Percentiles rank a stretch among this genome's conserved stretches.
These are phyloP conservation scores for Talaromyces sp. DNA, from an alignment of 2,329 filamentous ascomycete genomes.

Conservation along the genomic window DNA sequence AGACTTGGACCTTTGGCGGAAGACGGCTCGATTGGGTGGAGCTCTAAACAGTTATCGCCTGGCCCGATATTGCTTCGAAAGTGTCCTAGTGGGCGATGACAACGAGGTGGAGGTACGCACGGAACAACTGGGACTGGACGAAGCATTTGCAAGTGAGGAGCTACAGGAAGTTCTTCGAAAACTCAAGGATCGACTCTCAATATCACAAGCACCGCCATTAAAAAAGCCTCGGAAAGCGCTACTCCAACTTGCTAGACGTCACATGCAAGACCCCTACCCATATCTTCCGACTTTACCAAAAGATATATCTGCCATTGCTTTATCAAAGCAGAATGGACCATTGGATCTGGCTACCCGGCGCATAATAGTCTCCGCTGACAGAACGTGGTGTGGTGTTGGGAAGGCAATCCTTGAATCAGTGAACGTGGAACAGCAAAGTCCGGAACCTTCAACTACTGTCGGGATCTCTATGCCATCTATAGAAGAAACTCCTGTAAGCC, in stretches of 20 bases:
- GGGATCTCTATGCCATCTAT: slow-evolving; percentile 36
- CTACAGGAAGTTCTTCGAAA: slow-evolving; percentile 46
- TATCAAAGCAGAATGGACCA: slow-evolving; percentile 15
- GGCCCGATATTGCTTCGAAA: slow-evolving; percentile 59
- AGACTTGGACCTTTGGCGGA: slow-evolving; percentile 61
- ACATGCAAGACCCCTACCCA: slow-evolving; percentile 49
- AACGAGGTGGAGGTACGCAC: slow-evolving; percentile 51
- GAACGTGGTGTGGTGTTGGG: slow-evolving; percentile 47
- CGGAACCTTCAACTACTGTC: slow-evolving; percentile 37
- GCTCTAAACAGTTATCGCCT: slow-evolving; percentile 56
- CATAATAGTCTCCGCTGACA: slow-evolving; percentile 29
- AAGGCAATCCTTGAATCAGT: slow-evolving; percentile 44
- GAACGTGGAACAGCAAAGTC: slow-evolving; percentile 24
- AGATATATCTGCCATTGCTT: slow-evolving; percentile 18
- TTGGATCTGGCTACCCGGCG: slow-evolving; percentile 22
- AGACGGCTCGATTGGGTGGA: slow-evolving; percentile 54
- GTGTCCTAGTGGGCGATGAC: slow-evolving; percentile 59
- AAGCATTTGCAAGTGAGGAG: slow-evolving; percentile 50
- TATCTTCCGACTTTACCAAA: slow-evolving; percentile 36
- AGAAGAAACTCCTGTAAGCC: slow-evolving; percentile 6
- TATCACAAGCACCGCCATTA: slow-evolving; percentile 45
- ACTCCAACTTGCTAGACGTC: slow-evolving; percentile 48
- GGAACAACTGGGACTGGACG: slow-evolving; percentile 56
- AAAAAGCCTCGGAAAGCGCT: slow-evolving; percentile 49
- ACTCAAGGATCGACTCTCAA: slow-evolving; percentile 53